Conservation (phyloP, 345 rosid genomes). For the Aethionema arabicum region DNA sequence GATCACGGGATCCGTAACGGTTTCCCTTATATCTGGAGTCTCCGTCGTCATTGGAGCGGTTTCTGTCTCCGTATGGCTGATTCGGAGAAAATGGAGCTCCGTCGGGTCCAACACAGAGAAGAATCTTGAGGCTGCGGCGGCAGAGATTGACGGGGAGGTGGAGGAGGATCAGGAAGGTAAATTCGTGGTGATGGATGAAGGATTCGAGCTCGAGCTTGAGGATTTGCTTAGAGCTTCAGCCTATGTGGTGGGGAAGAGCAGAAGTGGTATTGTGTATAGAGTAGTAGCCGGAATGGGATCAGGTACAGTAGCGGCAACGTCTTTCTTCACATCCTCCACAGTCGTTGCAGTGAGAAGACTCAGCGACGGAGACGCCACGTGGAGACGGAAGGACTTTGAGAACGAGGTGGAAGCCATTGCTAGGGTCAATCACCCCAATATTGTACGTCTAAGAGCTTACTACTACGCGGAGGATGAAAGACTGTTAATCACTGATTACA, state of each 20-base stretch:
- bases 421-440: conserved; percentile 76
- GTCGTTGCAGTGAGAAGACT: conserved; percentile 83
- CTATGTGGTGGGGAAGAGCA: conserved; percentile 82
- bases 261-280: conserved; percentile 85
- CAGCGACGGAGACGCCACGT: conserved; percentile 68
- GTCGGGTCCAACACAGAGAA: conserved; percentile 40
- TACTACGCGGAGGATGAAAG: conserved; percentile 86
- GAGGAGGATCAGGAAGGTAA: conserved; percentile 58
- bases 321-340: conserved; percentile 17
- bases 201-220: conserved; percentile 76
- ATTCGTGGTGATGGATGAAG: conserved; percentile 70
- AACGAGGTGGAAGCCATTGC: conserved; percentile 71
- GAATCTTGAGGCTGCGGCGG: conserved; percentile 17
- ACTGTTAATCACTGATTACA: conserved; percentile 73
- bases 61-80: conserved; percentile 57
- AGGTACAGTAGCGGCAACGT: conserved; percentile 38
- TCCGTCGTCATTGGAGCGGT: conserved; percentile 60
- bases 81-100: conserved; percentile 45
- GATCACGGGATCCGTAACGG: conserved; percentile 47
- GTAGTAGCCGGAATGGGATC: conserved; percentile 70
- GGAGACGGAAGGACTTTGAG: conserved; percentile 84
- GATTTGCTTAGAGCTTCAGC: conserved; percentile 95
- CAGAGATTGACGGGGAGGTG: conserved; percentile 35
- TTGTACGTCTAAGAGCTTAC: conserved; percentile 75
- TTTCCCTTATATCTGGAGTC: conserved; percentile 65